Evolutionary conservation across 2,329 filamentous ascomycete species (phyloP).

Genomic region (Arthroderma sp.): DNA sequence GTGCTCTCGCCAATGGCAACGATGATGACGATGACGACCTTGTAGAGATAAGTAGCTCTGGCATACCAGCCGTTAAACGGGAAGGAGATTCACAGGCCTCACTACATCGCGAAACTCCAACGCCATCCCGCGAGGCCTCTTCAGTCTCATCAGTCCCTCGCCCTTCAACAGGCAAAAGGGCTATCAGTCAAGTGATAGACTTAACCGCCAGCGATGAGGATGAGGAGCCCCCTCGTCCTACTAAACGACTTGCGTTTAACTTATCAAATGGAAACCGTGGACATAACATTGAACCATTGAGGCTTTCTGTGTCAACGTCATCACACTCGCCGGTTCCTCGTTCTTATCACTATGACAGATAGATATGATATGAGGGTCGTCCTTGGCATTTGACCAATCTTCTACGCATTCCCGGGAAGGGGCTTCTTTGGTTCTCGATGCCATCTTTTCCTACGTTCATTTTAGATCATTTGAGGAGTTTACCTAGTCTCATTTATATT

Average conservation of each 20-base stretch:
- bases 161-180: conserved; percentile 35
- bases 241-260: conserved; percentile 25
- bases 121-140: conserved; percentile 29
- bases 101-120: conserved; percentile 19
- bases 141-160: conserved; percentile 27
- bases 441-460: not conserved
- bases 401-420: not conserved
- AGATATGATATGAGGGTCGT: not conserved
- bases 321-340: not conserved
- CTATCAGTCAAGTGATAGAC: conserved; percentile 41
- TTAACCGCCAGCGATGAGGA: conserved; percentile 43
- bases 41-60: conserved; percentile 38
- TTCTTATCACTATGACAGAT: not conserved
- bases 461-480: not conserved
- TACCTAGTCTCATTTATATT: conserved; percentile 1
- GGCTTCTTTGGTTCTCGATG: not conserved
- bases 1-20: conserved; percentile 32
- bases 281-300: not conserved
- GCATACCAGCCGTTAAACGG: conserved; percentile 28
- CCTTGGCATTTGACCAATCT: not conserved
- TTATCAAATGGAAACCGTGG: conserved; percentile 9
- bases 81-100: conserved; percentile 21
- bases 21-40: conserved; percentile 39
- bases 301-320: not conserved
- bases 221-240: conserved; percentile 29